phyloP scores from a whole-genome alignment of 2,329 filamentous ascomycete species.

The Penicillium expansum region DNA sequence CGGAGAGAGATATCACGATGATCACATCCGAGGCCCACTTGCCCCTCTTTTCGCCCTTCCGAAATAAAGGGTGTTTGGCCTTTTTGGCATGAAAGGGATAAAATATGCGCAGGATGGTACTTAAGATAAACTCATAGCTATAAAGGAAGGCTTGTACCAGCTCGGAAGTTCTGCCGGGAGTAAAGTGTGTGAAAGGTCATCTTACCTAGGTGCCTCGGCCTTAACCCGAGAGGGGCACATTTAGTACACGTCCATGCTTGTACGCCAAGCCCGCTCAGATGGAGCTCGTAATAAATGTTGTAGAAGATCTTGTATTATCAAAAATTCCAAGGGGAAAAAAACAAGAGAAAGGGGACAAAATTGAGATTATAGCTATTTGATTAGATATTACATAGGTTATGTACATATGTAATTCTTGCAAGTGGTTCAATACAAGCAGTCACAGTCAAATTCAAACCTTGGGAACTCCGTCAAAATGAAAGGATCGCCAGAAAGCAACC shows the following conservation, averaged over 20 bases:
- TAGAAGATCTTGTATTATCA: too few relatives aligned
- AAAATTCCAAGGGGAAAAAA: too few relatives aligned
- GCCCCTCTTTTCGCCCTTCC: constrained; percentile 1
- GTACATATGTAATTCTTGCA: too few relatives aligned
- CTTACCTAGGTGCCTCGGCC: neutral
- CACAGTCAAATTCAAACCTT: too few relatives aligned
- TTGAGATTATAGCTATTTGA: too few relatives aligned
- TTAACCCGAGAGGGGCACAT: neutral
- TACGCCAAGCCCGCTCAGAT: neutral
- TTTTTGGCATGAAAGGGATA: neutral
- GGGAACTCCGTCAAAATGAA: too few relatives aligned
- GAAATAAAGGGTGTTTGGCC: neutral
- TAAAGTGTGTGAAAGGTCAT: neutral
- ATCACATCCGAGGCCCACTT: constrained; percentile 16
- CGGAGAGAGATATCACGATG: constrained; percentile 12
- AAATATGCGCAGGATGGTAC: neutral
- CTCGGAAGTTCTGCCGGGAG: neutral
- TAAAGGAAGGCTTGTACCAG: neutral
- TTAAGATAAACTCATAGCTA: neutral
- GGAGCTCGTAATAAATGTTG: neutral
- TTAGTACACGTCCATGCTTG: neutral
- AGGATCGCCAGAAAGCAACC: too few relatives aligned
- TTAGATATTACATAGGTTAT: too few relatives aligned
- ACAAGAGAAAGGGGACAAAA: too few relatives aligned
- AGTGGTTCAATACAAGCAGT: too few relatives aligned